Evolutionary conservation across 2,329 filamentous ascomycete genomes (phyloP), one percentile per base, ranked within the genome.

Genomic region (Aspergillus neotritici): DNA sequence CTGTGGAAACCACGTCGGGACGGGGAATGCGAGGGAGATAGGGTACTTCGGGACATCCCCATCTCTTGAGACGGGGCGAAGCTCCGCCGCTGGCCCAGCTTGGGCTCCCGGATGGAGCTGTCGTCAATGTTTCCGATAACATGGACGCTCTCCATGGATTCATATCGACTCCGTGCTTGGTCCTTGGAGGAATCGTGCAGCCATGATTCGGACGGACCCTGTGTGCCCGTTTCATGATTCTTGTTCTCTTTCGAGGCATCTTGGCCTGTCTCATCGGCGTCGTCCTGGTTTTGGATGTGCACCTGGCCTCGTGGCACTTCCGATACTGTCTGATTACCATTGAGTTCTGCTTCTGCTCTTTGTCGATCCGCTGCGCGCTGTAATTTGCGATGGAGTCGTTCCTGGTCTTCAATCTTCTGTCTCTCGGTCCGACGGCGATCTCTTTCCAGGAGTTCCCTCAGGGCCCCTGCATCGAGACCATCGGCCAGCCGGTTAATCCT

Each of bases 401-500:
- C 81, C 53, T 79, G 80, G 56, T 90, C 86, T 40, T 82, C 82
- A 49, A 79, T 76, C 41, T 77, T 79, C 66, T 86, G 90, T 61
- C 82, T 81, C 53, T 95, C 87, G 51, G 78, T 81, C 44, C 93
- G 79, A 56, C 90, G 80, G 52, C 83, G 77, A 59, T 98, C 93
- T 47, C 93, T 76, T 56, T 98, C 93, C 79, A 98, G 84, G 25
- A 97, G 74, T 61, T 94, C 86, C 46, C 91, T 79, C 31, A 98
- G 65, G 54, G 88, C 90, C 40, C 84, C 80, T 3, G 93, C 86
- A 66, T 88, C 87, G 42, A 98, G 74, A 46, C 87, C 84, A 60
- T 97, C 86, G 15, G 89, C 93, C 34, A 97, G 63, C 34, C 79
- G 77, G 46, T 83, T 79, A 35, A 85, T 77, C 29, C 74, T 73